Evolutionary conservation across 345 rosid genomes (phyloP), one percentile per base, ranked within the genome.

Genomic region (Melastoma malabathricum): DNA sequence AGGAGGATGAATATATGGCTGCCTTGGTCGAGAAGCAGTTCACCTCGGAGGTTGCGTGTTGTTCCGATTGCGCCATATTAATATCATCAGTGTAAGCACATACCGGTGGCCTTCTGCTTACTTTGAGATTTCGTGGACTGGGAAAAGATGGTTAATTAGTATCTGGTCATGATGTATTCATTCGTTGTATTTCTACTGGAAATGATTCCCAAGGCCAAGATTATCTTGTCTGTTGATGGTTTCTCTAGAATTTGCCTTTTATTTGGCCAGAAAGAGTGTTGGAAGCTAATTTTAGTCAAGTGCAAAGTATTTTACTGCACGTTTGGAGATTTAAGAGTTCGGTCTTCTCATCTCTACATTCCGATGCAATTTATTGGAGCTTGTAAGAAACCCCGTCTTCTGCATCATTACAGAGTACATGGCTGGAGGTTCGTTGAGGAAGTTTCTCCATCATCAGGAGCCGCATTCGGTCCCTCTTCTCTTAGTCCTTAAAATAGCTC

Each of bases 381-480:
- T 15, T 78, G 85, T 61, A 84, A 79, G 68, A 84, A 67, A 53
- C 78, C 81, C 85, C 0, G 87, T 78, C 19, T 81, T 72, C 59
- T 81, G 85, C 64, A 72, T 81, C 51, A 72, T 84, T 64, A 81
- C 82, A 1, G 89, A 84, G 68, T 84, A 84, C 72, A 61, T 84
- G 61, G 63, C 81, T 0, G 80, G 81, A 20, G 94, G 94, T 22
- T 81, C 94, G 6, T 51, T 84, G 58, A 76, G 72, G 73, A 79
- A 71, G 54, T 84, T 68, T 53, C 86, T 84, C 43, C 85, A 84
- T 55, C 85, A 81, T 61, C 89, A 72, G 59, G 80, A 75, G 60
- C 94, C 83, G 2, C 61, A 81, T 67, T 76, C 89, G 15, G 68
- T 84, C 58, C 83, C 94, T 15, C 76, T 59, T 51, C 46, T 65